A percentile compares a stretch with the other conserved stretches of the same genome.
These are phyloP conservation scores for Helenozyma rhizophorensis DNA, from an alignment of 805 yeast species.

Conservation along the genomic window DNA sequence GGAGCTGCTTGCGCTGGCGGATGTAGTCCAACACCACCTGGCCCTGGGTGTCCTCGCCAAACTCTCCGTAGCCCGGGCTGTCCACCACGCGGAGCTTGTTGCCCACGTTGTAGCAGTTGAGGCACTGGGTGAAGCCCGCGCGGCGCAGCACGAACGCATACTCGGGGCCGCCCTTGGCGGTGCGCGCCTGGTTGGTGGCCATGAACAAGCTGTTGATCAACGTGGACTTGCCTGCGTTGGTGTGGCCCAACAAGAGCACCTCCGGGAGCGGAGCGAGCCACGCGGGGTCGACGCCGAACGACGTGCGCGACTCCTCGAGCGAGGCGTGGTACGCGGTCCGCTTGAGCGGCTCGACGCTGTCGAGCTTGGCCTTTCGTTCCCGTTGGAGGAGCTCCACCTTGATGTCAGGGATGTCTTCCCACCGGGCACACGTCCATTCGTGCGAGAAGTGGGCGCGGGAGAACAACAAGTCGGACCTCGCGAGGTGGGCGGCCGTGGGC, in stretches of 20 bases:
- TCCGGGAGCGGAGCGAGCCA: slow-evolving; percentile 53
- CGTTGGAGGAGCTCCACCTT: slow-evolving; percentile 22
- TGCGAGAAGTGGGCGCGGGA: slow-evolving; percentile 41
- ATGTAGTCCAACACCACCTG: slow-evolving; percentile 61
- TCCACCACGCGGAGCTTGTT: slow-evolving; percentile 66
- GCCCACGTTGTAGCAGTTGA: slow-evolving; percentile 70
- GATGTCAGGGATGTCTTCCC: slow-evolving; percentile 56
- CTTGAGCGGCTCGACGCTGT: slow-evolving; percentile 21
- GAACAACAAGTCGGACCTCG: slow-evolving; percentile 33
- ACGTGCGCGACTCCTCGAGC: slow-evolving; percentile 15
- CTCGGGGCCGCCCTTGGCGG: slow-evolving; percentile 20
- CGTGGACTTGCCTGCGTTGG: slow-evolving; percentile 86
- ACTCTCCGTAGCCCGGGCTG: slow-evolving; percentile 86
- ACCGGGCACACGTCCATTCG: slow-evolving; percentile 59
- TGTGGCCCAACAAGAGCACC: slow-evolving; percentile 69
- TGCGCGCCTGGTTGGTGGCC: slow-evolving; percentile 24
- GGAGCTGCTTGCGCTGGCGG: slow-evolving; percentile 46
- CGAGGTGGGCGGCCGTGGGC: slow-evolving; percentile 9
- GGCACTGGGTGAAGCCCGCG: slow-evolving; percentile 58
- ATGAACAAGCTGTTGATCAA: slow-evolving; percentile 59
- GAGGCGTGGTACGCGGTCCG: slow-evolving; percentile 19
- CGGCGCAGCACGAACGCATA: slow-evolving; percentile 53
- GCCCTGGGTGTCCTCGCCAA: slow-evolving; percentile 67
- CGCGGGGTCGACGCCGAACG: slow-evolving; percentile 33
- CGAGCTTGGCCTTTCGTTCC: slow-evolving; percentile 14